Evolutionary conservation across 805 yeast species (phyloP).

Genomic region (Scheffersomyces ergatensis): DNA sequence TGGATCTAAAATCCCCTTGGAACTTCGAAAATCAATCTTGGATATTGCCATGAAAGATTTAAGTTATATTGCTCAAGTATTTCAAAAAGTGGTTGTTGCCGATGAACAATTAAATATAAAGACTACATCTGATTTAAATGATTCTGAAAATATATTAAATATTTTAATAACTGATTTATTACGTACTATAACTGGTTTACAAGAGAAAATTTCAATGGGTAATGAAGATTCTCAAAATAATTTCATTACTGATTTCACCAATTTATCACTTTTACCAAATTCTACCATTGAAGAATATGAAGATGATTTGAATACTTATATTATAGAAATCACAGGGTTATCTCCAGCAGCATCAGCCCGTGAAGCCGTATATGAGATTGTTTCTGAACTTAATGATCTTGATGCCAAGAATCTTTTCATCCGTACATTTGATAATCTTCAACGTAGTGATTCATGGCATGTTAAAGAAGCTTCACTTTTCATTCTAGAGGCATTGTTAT

Average conservation of each 20-base stretch:
- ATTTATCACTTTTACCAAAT: conserved; percentile 40
- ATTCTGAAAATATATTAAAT: conserved; percentile 12
- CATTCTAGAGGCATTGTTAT: conserved; percentile 39
- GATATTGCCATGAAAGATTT: conserved; percentile 22
- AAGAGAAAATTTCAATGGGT: conserved; percentile 19
- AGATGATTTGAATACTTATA: conserved; percentile 65
- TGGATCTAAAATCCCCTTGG: conserved; percentile 18
- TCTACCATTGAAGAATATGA: conserved; percentile 48
- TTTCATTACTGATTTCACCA: conserved; percentile 25
- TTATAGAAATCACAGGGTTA: conserved; percentile 73
- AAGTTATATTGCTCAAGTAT: conserved; percentile 9
- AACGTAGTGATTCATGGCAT: conserved; percentile 18
- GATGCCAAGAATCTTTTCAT: conserved; percentile 32
- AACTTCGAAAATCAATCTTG: conserved; percentile 12
- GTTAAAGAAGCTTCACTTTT: conserved; percentile 40
- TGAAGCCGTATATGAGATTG: conserved; percentile 56
- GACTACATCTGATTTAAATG: conserved; percentile 9
- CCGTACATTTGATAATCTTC: background rate
- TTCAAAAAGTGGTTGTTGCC: conserved; percentile 9
- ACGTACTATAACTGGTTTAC: conserved; percentile 29
- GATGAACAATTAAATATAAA: conserved; percentile 3
- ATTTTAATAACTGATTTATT: conserved; percentile 27
- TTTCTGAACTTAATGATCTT: conserved; percentile 45
- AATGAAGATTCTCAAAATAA: conserved; percentile 12
- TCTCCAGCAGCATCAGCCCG: conserved; percentile 53